Evolutionary conservation across 2,329 filamentous ascomycete genomes (phyloP).

Genomic region (Epichloe typhina): DNA sequence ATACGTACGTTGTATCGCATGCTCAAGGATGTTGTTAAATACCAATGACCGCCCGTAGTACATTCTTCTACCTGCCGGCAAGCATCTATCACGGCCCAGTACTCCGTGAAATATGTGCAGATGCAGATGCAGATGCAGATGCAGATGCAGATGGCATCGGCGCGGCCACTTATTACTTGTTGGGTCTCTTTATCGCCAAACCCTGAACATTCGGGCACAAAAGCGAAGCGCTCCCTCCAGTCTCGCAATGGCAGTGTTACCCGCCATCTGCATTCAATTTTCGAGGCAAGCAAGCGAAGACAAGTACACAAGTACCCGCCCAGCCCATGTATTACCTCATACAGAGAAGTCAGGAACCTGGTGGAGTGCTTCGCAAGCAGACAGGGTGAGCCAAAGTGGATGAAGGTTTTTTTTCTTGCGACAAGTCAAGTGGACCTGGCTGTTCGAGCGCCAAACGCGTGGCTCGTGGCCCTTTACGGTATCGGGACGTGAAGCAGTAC

Average conservation of each 20-base stretch:
- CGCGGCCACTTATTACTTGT: not conserved
- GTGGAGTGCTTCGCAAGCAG: not conserved
- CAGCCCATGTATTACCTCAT: no score
- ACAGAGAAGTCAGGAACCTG: not conserved
- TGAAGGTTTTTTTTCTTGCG: not conserved
- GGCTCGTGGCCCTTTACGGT: not conserved
- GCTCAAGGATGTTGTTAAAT: not conserved
- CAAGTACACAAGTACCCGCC: no score
- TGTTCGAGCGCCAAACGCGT: not conserved
- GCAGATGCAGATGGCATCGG: not conserved
- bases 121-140: not conserved
- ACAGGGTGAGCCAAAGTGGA: not conserved
- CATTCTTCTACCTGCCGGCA: not conserved
- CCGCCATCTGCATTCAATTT: no score
- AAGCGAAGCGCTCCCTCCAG: not conserved
- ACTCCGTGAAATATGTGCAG: not conserved
- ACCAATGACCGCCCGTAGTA: not conserved
- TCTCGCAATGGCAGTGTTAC: no score
- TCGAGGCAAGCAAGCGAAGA: no score
- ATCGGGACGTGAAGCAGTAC: no score
- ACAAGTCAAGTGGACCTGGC: not conserved
- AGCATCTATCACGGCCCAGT: not conserved
- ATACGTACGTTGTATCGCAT: not conserved
- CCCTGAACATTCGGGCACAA: not conserved
- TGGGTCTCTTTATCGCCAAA: not conserved